Conservation (phyloP, 345 rosid species). For the Eucalyptus leucophloia region DNA sequence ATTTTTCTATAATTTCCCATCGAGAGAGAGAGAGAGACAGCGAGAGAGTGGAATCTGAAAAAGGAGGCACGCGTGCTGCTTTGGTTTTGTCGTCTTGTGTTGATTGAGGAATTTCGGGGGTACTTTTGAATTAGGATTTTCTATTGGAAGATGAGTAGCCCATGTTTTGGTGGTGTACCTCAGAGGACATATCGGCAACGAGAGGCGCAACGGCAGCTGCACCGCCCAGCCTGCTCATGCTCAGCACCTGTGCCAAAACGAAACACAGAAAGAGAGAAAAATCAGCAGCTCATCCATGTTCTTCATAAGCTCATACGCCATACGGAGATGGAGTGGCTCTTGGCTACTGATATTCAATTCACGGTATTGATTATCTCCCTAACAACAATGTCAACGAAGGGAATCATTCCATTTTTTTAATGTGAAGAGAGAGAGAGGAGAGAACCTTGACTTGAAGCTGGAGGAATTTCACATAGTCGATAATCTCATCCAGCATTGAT, state of each 20-base stretch:
- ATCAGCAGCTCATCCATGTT: background rate
- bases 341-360: background rate
- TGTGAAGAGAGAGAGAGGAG: background rate
- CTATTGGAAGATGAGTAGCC: background rate
- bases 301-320: background rate
- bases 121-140: background rate
- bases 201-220: slow-evolving; percentile 81
- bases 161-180: slow-evolving; percentile 19
- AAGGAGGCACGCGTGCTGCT: slow-evolving; percentile 78
- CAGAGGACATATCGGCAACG: slow-evolving; percentile 66
- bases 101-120: background rate
- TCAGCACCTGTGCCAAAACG: slow-evolving; percentile 49
- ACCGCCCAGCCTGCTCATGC: slow-evolving; percentile 94
- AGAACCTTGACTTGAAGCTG: slow-evolving; percentile 98
- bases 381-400: slow-evolving; percentile 15
- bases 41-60: slow-evolving; percentile 33
- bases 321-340: background rate
- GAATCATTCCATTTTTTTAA: slow-evolving; percentile 4
- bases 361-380: background rate
- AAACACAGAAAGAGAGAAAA: background rate
- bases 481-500: slow-evolving; percentile 98
- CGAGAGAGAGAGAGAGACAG: background rate
- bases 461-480: slow-evolving; percentile 96
- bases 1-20: background rate
- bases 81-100: slow-evolving; percentile 40